Percentiles rank a stretch among this genome's conserved stretches.
Conservation (phyloP, 2,329 filamentous ascomycete genomes). For the Sarocladiaceae sp. region DNA sequence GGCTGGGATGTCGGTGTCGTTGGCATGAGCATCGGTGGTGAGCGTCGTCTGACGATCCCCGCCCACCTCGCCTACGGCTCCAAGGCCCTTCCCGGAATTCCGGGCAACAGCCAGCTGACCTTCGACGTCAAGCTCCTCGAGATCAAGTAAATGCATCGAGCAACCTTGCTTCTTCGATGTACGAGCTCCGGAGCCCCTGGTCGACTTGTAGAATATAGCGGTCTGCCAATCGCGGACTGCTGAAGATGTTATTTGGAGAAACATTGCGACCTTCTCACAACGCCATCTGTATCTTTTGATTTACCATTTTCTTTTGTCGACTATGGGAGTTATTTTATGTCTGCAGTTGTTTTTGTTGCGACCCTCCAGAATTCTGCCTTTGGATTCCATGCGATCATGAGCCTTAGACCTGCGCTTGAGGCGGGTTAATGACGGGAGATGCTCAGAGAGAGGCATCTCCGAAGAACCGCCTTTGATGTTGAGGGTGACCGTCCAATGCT, state of each 20-base stretch:
- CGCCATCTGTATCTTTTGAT: slow-evolving; percentile 1
- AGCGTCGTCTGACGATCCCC: slow-evolving; percentile 89
- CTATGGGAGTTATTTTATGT: slow-evolving; percentile 1
- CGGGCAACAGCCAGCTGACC: slow-evolving; percentile 81
- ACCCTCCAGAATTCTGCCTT: background rate
- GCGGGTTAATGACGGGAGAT: background rate
- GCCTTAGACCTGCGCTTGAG: slow-evolving; percentile 11
- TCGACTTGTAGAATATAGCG: slow-evolving; percentile 9
- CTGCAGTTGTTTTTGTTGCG: background rate
- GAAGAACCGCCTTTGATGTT: too few relatives aligned
- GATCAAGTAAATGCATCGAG: slow-evolving; percentile 61
- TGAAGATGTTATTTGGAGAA: background rate
- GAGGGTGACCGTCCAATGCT: background rate
- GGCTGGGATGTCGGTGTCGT: slow-evolving; percentile 94
- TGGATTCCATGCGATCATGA: slow-evolving; percentile 11
- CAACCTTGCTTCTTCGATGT: background rate
- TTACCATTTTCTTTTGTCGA: slow-evolving; percentile 5
- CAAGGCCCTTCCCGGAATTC: slow-evolving; percentile 78
- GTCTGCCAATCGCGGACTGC: background rate
- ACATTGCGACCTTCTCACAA: background rate
- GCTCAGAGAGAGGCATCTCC: too few relatives aligned
- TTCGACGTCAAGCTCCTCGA: slow-evolving; percentile 88
- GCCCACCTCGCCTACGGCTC: slow-evolving; percentile 85
- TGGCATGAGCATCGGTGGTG: slow-evolving; percentile 90
- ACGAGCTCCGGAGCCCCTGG: background rate